Percentiles rank a stretch among this genome's conserved stretches.
These are phyloP conservation scores for Colletotrichum plurivorum DNA, from an alignment of 2,329 filamentous ascomycete species.

Conservation along the genomic window DNA sequence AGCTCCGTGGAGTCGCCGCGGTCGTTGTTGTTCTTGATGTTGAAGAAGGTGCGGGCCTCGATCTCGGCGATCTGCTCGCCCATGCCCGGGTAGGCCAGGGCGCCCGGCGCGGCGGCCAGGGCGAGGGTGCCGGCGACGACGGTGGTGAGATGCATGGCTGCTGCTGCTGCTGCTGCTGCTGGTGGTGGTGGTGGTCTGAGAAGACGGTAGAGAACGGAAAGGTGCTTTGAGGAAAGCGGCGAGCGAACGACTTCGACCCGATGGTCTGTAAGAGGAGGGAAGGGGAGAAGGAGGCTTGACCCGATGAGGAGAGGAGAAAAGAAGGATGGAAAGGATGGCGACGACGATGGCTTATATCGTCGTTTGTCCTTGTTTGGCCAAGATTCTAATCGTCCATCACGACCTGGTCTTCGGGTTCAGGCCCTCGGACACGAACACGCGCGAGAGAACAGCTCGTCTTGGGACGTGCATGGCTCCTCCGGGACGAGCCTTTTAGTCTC, in stretches of 20 bases:
- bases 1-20: constrained; percentile 40
- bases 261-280: background rate
- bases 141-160: constrained; percentile 37
- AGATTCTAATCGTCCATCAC: background rate
- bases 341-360: constrained; percentile 30
- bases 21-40: constrained; percentile 1
- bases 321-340: background rate
- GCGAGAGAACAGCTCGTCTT: background rate
- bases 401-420: background rate
- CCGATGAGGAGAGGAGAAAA: constrained; percentile 1
- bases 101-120: constrained; percentile 34
- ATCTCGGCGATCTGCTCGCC: constrained; percentile 40
- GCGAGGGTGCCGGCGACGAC: constrained; percentile 38
- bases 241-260: constrained; percentile 26
- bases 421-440: constrained; percentile 11
- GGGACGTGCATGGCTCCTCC: constrained; percentile 32
- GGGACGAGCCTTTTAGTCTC: constrained; percentile 18
- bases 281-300: constrained; percentile 19
- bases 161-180: background rate
- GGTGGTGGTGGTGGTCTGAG: background rate
- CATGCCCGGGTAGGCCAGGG: constrained; percentile 42
- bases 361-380: background rate
- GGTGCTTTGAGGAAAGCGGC: constrained; percentile 1
- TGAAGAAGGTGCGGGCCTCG: constrained; percentile 25
- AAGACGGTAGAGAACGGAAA: background rate